These are phyloP conservation scores for Mycena citricolor DNA, from an alignment of 1,284 basidiomycete species.

Conservation along the genomic window DNA sequence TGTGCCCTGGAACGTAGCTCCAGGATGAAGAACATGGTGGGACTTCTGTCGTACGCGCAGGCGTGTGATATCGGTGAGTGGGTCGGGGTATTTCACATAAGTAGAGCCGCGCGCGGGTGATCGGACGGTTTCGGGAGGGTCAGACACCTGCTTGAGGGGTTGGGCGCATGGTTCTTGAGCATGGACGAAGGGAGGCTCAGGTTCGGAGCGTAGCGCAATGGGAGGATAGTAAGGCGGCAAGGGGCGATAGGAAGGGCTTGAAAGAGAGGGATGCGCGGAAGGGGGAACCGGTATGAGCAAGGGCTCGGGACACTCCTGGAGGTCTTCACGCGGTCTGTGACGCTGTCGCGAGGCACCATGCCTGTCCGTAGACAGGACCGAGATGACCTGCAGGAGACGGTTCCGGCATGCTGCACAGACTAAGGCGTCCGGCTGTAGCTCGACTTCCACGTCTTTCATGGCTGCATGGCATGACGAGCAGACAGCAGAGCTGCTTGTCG, in stretches of 20 bases:
- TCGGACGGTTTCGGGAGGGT: slow-evolving; percentile 6
- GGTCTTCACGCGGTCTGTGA: slow-evolving; percentile 21
- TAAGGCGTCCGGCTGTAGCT: slow-evolving; percentile 34
- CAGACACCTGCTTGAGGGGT: slow-evolving; percentile 3
- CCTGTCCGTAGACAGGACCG: slow-evolving; percentile 11
- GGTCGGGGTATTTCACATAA: no score
- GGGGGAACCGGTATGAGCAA: slow-evolving; percentile 25
- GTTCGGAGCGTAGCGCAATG: slow-evolving; percentile 1
- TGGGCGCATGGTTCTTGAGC: slow-evolving; percentile 7
- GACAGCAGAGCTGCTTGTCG: no score
- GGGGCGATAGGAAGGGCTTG: slow-evolving; percentile 4
- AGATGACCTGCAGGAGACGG: slow-evolving; percentile 27
- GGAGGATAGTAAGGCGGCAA: slow-evolving; percentile 8
- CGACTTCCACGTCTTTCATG: no score
- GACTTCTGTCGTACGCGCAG: slow-evolving; percentile 71
- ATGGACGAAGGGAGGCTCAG: slow-evolving; percentile 9
- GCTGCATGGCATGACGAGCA: no score
- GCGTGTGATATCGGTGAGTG: slow-evolving; percentile 73
- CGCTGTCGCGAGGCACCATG: no score
- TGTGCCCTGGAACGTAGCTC: slow-evolving; percentile 74
- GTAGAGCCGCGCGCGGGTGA: slow-evolving; percentile 12
- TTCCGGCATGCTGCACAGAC: slow-evolving; percentile 43
- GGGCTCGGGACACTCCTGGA: slow-evolving; percentile 28
- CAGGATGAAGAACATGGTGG: slow-evolving; percentile 81
- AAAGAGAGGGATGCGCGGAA: slow-evolving; percentile 22